A percentile compares a stretch with the other conserved stretches of the same genome.
Evolutionary conservation across 2,329 filamentous ascomycete genomes (phyloP).

Genomic region (Aspergillus fructus): DNA sequence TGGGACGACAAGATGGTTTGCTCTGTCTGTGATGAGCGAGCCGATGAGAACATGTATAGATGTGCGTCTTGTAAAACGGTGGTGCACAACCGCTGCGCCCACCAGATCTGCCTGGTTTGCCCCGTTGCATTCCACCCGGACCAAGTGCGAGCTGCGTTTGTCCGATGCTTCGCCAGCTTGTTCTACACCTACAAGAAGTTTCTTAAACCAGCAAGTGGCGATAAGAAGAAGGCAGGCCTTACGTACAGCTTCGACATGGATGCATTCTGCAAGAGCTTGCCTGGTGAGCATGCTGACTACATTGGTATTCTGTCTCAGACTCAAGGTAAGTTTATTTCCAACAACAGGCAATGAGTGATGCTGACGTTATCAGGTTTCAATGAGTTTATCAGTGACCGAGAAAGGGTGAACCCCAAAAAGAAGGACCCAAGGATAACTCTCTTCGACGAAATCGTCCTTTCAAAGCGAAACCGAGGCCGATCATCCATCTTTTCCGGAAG

Average conservation of each 20-base stretch:
- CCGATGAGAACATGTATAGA: constrained; percentile 57
- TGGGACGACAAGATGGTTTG: constrained; percentile 46
- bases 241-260: constrained; percentile 67
- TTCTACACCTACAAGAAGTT: constrained; percentile 69
- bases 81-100: constrained; percentile 60
- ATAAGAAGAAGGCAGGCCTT: constrained; percentile 63
- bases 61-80: constrained; percentile 49
- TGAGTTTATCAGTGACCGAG: constrained; percentile 65
- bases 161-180: constrained; percentile 67
- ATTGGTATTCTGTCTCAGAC: constrained; percentile 64
- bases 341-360: neutral
- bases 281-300: constrained; percentile 64
- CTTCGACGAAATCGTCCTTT: constrained; percentile 65
- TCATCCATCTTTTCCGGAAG: constrained; percentile 55
- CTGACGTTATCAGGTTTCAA: constrained; percentile 51
- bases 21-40: constrained; percentile 54
- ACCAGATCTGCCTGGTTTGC: constrained; percentile 63
- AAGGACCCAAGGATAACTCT: constrained; percentile 59
- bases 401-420: constrained; percentile 50
- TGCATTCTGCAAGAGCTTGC: constrained; percentile 63
- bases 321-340: constrained; percentile 47
- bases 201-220: constrained; percentile 57
- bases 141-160: constrained; percentile 66
- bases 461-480: constrained; percentile 62
- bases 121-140: constrained; percentile 66